A percentile compares a stretch with the other conserved stretches of the same genome.
Evolutionary conservation across 805 yeast species (phyloP).

Genomic region (Teunomyces cretensis): DNA sequence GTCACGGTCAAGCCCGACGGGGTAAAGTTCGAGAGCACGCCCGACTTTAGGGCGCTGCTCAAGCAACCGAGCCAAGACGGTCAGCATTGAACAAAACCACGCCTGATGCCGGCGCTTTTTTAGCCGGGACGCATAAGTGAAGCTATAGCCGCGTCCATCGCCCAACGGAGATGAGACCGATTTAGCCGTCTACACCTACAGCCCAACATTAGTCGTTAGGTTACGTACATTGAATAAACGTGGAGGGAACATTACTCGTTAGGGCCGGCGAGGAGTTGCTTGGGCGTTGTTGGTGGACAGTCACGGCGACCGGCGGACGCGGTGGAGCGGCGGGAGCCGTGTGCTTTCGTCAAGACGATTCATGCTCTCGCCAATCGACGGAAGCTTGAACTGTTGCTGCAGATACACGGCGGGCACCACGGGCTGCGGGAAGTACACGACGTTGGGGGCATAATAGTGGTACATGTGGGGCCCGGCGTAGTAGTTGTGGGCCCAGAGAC

Average conservation of each 20-base stretch:
- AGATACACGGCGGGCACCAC: not conserved
- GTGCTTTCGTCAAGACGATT: slow-evolving; percentile 2
- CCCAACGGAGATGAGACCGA: too few relatives aligned
- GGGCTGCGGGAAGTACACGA: not conserved
- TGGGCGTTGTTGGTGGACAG: too few relatives aligned
- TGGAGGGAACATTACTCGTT: too few relatives aligned
- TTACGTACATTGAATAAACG: too few relatives aligned
- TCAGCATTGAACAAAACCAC: not conserved
- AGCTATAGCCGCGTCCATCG: too few relatives aligned
- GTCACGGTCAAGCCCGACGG: slow-evolving; percentile 44
- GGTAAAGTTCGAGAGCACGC: slow-evolving; percentile 44
- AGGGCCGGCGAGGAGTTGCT: too few relatives aligned
- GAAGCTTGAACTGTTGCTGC: not conserved
- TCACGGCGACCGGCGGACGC: not conserved
- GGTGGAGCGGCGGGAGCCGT: slow-evolving; percentile 2
- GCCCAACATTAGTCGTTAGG: too few relatives aligned
- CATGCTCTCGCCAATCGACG: not conserved
- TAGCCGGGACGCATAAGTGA: too few relatives aligned
- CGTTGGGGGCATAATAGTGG: not conserved
- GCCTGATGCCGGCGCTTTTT: too few relatives aligned
- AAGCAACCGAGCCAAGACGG: not conserved
- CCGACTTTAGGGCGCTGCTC: slow-evolving; percentile 28
- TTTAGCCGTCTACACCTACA: too few relatives aligned
- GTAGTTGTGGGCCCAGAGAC: not conserved
- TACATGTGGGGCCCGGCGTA: not conserved